Base-by-base conservation (phyloP, 2,329 filamentous ascomycete genomes). In the Graphiopsis chlorocephala region DNA sequence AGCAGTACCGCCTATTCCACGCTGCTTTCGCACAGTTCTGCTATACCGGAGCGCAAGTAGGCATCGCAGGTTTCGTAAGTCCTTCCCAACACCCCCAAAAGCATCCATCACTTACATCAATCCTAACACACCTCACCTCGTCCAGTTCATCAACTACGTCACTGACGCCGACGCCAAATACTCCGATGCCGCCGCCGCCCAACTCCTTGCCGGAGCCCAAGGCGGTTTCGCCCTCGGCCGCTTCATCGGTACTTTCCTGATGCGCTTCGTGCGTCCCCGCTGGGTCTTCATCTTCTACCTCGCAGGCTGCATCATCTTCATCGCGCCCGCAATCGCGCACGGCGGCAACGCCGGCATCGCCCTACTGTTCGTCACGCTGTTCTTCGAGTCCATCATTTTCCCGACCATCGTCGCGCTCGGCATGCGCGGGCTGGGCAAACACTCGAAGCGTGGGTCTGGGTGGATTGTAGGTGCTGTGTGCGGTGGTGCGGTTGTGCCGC, bases 331-430 rank as follows among this genome's bases (percentile, higher is more conserved):
- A 12, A 85, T 87, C 64, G 82, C 78, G 6, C 80, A 83, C n/a
- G 75, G 73, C 17, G 84, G 82, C 31, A 81, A 83, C 63, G 77
- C 79, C 0, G 84, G 84, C 17, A 81, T 88, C 81, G 86, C 70
- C 12, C 88, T 91, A 68, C 79, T 90, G 2, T 81, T 88, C 66
- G 23, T 73, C 31, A 90, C 90, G 68, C 88, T 92, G 69, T 92
- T 96, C 76, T 92, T 91, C 72, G 91, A 69, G 94, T 90, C 89
- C 0, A 91, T 92, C 60, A 86, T 92, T 70, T 96, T 91, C 82
- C 92, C 93, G 0, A 87, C 93, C 1, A 88, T 95, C 66, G 92
- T 93, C 69, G 88, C 90, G 3, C 84, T 95, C 14, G 90, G 90
- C 3, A 88, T 96, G 65, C 86, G 91, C 25, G 90, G 90, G 2